Percentiles rank a stretch among this genome's conserved stretches.
phyloP scores from a whole-genome alignment of 129 eudicot species.

The Flaveria bidentis region DNA sequence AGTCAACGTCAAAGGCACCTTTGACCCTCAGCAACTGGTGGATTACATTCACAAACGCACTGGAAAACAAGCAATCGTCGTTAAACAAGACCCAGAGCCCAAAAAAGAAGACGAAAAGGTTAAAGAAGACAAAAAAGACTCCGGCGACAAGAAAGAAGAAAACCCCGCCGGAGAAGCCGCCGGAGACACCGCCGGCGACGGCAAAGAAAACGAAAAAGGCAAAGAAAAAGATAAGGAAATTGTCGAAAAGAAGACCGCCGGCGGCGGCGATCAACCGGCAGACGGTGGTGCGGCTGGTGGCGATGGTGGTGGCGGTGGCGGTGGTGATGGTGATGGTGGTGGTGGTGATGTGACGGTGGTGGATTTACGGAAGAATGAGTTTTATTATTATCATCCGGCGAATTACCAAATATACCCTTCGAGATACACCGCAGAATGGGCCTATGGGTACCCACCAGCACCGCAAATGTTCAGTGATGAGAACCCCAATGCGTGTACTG shows the following conservation, averaged over 20 bases:
- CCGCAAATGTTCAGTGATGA: constrained; percentile 94
- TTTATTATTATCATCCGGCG: constrained; percentile 50
- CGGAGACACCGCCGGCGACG: constrained; percentile 34
- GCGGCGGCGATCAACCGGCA: constrained; percentile 22
- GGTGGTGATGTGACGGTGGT: constrained; percentile 40
- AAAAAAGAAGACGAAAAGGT: constrained; percentile 53
- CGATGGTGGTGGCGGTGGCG: constrained; percentile 14
- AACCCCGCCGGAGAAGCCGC: constrained; percentile 22
- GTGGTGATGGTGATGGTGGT: constrained; percentile 25
- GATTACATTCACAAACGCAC: constrained; percentile 66
- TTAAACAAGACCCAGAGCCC: constrained; percentile 59
- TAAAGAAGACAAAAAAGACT: constrained; percentile 45
- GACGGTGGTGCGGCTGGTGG: constrained; percentile 29
- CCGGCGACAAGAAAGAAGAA: constrained; percentile 20
- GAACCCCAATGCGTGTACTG: constrained; percentile 93
- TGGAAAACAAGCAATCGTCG: constrained; percentile 68
- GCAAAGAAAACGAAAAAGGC: constrained; percentile 31
- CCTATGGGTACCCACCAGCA: constrained; percentile 67
- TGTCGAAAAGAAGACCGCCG: background rate
- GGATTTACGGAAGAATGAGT: constrained; percentile 69
- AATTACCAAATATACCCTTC: constrained; percentile 51
- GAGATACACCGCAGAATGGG: constrained; percentile 52
- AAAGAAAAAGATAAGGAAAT: constrained; percentile 2
- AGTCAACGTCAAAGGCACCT: constrained; percentile 70
- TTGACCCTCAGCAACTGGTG: constrained; percentile 50